Base-by-base conservation (phyloP, 805 yeast genomes). In the Lachancea sp. region DNA sequence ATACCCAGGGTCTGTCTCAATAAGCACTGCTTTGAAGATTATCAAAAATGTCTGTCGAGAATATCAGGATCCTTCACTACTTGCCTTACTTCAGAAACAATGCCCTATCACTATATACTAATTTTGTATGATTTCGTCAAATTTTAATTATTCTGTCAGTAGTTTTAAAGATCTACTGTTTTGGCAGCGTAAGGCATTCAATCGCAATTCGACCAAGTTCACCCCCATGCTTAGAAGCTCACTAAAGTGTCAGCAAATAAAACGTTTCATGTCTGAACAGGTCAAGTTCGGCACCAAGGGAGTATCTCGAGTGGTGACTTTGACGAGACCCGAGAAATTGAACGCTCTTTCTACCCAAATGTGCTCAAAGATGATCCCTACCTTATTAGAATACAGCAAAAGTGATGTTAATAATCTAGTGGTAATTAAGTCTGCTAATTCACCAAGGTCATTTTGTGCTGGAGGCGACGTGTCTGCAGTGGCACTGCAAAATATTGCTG, bases 401-500 rank as follows among this genome's bases (percentile, higher is more conserved):
- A 77, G 87, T 15, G 71, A 71, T 34, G 66, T 75, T 15, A 78
- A 81, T 43, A 77, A 80, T 47, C 56, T 85, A 41, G 65, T 90
- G 28, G 69, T 92, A 32, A 67, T 90, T 46, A 79, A 77, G 42
- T 60, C 63, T 6, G 45, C 57, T 8, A 69, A 63, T 46, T 63
- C 72, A n/a, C 76, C 77, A 18, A 78, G 77, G 56, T 80, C 95
- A 1, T 78, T 90, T 45, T 87, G 97, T 63, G 95, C 97, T 23
- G 98, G 98, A 36, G 98, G 97, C 21, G 98, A 90, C 61, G 95
- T 90, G 32, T 80, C 90, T 29, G 77, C 75, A 37, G 79, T 88
- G 53, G 95, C 90, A 18, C 69, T 69, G 38, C 67, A 68, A 46
- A 83, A 83, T 52, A 50, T 70, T 26, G 50, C 60, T 2, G 75